A percentile compares a stretch with the other conserved stretches of the same genome.
These are phyloP conservation scores for Abortiporus biennis DNA, from an alignment of 1,284 basidiomycete genomes.

Conservation along the genomic window DNA sequence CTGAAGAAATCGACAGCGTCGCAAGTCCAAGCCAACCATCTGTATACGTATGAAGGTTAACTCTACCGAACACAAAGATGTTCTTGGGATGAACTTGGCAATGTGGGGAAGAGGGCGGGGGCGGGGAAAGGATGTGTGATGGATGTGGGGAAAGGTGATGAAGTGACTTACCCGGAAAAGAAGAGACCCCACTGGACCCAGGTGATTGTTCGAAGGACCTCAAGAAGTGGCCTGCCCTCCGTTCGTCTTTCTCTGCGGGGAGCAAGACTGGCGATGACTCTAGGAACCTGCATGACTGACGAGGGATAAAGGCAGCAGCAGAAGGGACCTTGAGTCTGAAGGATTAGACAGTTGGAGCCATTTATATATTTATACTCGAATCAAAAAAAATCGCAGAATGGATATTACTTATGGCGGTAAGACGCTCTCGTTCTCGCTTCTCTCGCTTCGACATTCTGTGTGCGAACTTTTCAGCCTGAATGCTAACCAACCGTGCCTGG, in stretches of 20 bases:
- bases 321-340: no score
- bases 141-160: background rate
- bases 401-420: no score
- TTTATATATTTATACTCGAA: no score
- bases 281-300: no score
- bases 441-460: no score
- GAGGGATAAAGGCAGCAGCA: no score
- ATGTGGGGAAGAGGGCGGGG: slow-evolving; percentile 1
- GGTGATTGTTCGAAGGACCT: slow-evolving; percentile 30
- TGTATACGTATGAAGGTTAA: slow-evolving; percentile 22
- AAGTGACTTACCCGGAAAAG: slow-evolving; percentile 32
- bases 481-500: no score
- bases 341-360: no score
- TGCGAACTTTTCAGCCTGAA: no score
- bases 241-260: slow-evolving; percentile 33
- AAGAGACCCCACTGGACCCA: slow-evolving; percentile 45
- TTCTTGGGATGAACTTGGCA: background rate
- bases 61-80: slow-evolving; percentile 8
- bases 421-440: no score
- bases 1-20: slow-evolving; percentile 83
- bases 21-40: slow-evolving; percentile 77
- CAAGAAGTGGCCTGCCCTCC: slow-evolving; percentile 28
- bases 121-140: slow-evolving; percentile 6
- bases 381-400: no score
- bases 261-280: no score